Percentiles rank a stretch among this genome's conserved stretches.
Evolutionary conservation across 768 basidiomycete genomes (phyloP).

Genomic region (Lactarius evosmus): DNA sequence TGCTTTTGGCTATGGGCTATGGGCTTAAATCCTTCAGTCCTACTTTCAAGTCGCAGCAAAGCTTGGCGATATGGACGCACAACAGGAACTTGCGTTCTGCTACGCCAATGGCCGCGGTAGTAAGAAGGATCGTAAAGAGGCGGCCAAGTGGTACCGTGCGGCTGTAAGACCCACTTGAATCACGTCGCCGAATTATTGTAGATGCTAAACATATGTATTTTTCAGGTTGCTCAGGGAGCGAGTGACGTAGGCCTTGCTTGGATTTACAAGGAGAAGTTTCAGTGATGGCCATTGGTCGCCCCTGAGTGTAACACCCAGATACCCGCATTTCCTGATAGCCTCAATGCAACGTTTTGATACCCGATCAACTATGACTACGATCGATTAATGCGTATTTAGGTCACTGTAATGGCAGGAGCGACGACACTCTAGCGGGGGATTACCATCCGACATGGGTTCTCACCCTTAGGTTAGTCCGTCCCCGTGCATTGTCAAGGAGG

Average conservation of each 20-base stretch:
- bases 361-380: not conserved
- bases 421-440: not conserved
- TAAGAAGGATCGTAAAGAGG: constrained; percentile 82
- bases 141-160: constrained; percentile 88
- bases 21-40: constrained; percentile 43
- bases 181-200: not conserved
- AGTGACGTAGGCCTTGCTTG: constrained; percentile 85
- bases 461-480: not conserved
- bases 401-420: not conserved
- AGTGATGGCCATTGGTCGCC: constrained; percentile 23
- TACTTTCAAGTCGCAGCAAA: constrained; percentile 83
- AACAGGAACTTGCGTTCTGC: constrained; percentile 82
- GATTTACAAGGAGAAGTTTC: constrained; percentile 89
- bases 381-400: not conserved
- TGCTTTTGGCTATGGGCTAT: not conserved
- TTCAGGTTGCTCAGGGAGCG: constrained; percentile 61
- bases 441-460: not conserved
- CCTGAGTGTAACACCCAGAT: not conserved
- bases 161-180: constrained; percentile 49
- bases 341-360: not conserved
- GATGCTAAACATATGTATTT: not conserved
- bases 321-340: not conserved
- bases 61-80: constrained; percentile 84
- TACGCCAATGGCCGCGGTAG: constrained; percentile 83
- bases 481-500: not conserved